A percentile compares a stretch with the other conserved stretches of the same genome.
Conservation (phyloP, 345 rosid genomes). For the Boechera divaricarpa region DNA sequence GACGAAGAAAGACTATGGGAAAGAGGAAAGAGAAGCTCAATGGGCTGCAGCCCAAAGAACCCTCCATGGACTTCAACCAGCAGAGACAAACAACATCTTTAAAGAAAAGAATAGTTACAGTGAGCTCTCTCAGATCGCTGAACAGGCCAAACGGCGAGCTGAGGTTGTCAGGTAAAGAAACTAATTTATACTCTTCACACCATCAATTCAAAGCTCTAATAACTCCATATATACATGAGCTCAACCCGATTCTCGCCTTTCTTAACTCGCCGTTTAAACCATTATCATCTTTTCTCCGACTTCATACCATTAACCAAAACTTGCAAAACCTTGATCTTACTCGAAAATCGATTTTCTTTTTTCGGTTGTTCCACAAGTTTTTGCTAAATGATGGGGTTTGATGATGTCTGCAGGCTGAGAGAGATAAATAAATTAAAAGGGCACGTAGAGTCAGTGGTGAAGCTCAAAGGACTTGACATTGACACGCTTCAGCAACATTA, state of each 20-base stretch:
- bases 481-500: conserved; percentile 85
- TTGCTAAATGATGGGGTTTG: conserved; percentile 12
- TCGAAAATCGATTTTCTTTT: neutral
- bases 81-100: conserved; percentile 55
- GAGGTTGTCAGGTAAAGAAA: conserved; percentile 78
- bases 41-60: conserved; percentile 97
- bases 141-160: conserved; percentile 86
- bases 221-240: neutral
- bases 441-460: conserved; percentile 86
- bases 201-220: conserved; percentile 4
- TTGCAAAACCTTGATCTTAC: neutral
- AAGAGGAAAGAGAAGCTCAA: conserved; percentile 92
- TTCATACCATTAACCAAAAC: neutral
- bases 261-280: neutral
- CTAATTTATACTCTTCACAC: neutral
- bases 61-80: conserved; percentile 90
- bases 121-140: conserved; percentile 77
- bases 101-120: conserved; percentile 68
- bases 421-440: conserved; percentile 78
- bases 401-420: conserved; percentile 61
- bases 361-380: neutral
- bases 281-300: neutral
- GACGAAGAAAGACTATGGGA: conserved; percentile 88
- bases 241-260: neutral
- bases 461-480: conserved; percentile 86